Percentiles rank a stretch among this genome's conserved stretches.
phyloP scores from a whole-genome alignment of 148 eudicot genomes.

The Oxyria digyna region DNA sequence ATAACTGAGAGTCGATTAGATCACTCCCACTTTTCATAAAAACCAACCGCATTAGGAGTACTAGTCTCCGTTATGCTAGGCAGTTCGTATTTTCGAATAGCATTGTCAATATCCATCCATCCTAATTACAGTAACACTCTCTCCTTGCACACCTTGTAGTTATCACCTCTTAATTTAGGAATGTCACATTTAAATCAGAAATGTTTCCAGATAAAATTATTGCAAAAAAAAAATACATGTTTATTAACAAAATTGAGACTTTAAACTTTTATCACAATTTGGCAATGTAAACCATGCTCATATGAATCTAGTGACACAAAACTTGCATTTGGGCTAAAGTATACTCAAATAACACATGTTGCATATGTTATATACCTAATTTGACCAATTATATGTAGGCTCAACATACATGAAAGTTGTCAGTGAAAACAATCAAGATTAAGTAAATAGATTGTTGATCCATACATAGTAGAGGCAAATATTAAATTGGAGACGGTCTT shows the following conservation, averaged over 20 bases:
- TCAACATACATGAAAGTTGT: too few species aligned
- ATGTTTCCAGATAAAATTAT: background rate
- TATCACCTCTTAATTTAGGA: background rate
- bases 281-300: background rate
- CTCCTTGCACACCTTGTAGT: background rate
- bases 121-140: background rate
- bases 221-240: background rate
- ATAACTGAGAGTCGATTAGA: constrained; percentile 9
- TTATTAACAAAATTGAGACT: background rate
- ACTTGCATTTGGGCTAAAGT: background rate
- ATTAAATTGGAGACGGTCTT: too few species aligned
- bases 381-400: too few species aligned
- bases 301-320: background rate
- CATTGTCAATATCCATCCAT: constrained; percentile 12
- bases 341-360: background rate
- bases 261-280: background rate
- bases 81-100: constrained; percentile 3
- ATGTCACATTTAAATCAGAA: background rate
- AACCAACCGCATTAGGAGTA: background rate
- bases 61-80: background rate
- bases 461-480: too few species aligned
- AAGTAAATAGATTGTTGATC: too few species aligned
- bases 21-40: constrained; percentile 9
- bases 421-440: too few species aligned
- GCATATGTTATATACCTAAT: too few species aligned